Conservation (phyloP, 495 filamentous ascomycete species). For the Podospora australis region DNA sequence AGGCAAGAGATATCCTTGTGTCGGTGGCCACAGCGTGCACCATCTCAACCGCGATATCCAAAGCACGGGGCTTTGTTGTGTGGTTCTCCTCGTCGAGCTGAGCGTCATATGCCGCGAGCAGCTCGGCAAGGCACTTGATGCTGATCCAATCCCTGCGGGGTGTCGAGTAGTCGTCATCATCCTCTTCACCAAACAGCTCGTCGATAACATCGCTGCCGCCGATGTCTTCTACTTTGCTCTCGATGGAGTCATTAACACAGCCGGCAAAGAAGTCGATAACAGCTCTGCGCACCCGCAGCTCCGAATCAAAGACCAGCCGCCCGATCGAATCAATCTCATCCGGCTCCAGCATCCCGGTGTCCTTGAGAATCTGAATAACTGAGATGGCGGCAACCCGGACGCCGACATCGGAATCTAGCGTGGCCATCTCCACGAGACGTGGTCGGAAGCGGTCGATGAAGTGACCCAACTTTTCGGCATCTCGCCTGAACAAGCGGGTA, state of each 20-base stretch:
- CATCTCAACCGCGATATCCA: slow-evolving; percentile 41
- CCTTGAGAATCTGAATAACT: slow-evolving; percentile 71
- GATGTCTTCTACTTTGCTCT: slow-evolving; percentile 74
- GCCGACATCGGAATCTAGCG: slow-evolving; percentile 65
- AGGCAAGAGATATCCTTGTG: slow-evolving; percentile 77
- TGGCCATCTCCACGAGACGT: slow-evolving; percentile 90
- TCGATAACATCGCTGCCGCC: slow-evolving; percentile 51
- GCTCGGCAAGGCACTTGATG: slow-evolving; percentile 81
- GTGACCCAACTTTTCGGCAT: slow-evolving; percentile 67
- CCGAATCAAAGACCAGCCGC: slow-evolving; percentile 78
- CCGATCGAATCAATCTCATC: slow-evolving; percentile 83
- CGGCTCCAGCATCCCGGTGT: slow-evolving; percentile 81
- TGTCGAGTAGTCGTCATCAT: slow-evolving; percentile 64
- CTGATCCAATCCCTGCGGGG: slow-evolving; percentile 81
- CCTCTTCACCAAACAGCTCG: slow-evolving; percentile 68
- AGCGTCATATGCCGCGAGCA: slow-evolving; percentile 70
- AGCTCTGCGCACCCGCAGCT: slow-evolving; percentile 74
- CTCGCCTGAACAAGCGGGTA: slow-evolving; percentile 67
- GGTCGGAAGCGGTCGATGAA: slow-evolving; percentile 86
- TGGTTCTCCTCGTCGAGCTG: slow-evolving; percentile 41
- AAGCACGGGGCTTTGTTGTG: slow-evolving; percentile 30
- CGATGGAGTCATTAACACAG: slow-evolving; percentile 74
- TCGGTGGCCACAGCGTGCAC: slow-evolving; percentile 55
- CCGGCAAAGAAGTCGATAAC: slow-evolving; percentile 85
- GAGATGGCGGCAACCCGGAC: slow-evolving; percentile 75